Evolutionary conservation across 192 early-diverging fungal species (phyloP), one percentile per base, ranked within the genome.

Genomic region (Podila clonocystis): DNA sequence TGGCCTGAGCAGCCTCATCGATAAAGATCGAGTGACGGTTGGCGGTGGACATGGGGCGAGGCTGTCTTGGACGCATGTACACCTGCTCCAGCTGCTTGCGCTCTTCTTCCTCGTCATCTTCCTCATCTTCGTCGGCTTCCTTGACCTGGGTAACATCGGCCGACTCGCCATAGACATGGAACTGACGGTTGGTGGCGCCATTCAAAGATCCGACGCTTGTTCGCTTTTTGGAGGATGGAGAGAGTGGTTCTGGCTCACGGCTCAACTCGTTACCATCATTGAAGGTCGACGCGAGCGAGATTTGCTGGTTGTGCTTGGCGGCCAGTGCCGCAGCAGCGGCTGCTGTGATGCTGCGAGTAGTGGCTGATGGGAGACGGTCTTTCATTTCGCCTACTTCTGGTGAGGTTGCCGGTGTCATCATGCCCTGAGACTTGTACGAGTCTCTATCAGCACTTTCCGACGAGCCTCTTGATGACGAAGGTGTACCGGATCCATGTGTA

Each of bases 11-110:
- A 20, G 63, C 67, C 13, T 80, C 77, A 29, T 80, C 77, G 12
- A 80, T 63, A 69, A 80, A 80, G 77, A 80, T 80, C 2, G 77
- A 80, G 13, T 72, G 60, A 6, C 70, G 70, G 70, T 63, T 72
- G 62, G 31, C 77, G 63, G 62, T 65, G 62, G 31, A 55, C 5
- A 29, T 62, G 50, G 17, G 65, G 38, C 20, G 48, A 55, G 52
- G 52, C n/a, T 55, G 52, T 55, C 52, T n/a, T 55, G 52, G 52
- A 55, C 52, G 52, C 52, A 55, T 55, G 52, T 55, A 55, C 24
- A 55, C 52, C 19, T 55, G 52, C 52, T 55, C 52, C 20, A 55
- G n/a, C 24, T 55, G 52, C 24, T 17, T 55, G 20, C 52, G 52
- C 22, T 67, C 68, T 11, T 66, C 75, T n/a, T 70, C 63, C 30